Evolutionary conservation across 148 eudicot genomes (phyloP).

Genomic region (Fagopyrum esculentum): DNA sequence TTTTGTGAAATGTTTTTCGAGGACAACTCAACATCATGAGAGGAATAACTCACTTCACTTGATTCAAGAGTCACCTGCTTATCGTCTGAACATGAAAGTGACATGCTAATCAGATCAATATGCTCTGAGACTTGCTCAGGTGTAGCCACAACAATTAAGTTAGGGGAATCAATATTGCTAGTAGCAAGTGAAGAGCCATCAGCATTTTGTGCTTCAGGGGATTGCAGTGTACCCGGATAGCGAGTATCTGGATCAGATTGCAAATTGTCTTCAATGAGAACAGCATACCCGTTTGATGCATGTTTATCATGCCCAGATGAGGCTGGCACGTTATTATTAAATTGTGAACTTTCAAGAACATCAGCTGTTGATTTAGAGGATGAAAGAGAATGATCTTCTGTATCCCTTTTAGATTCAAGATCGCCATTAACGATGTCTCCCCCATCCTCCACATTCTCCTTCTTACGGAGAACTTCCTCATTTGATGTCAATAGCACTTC

Average conservation of each 20-base stretch:
- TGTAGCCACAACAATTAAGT: conserved; percentile 23
- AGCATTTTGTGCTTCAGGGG: conserved; percentile 27
- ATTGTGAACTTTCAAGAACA: conserved; percentile 19
- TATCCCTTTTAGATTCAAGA: conserved; percentile 23
- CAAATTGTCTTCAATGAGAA: conserved; percentile 25
- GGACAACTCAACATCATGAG: conserved; percentile 20
- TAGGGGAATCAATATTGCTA: conserved; percentile 22
- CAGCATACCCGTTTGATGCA: conserved; percentile 13
- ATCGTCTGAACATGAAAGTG: conserved; percentile 24
- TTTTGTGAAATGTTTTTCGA: conserved; percentile 15
- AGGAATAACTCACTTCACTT: conserved; percentile 19
- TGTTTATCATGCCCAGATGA: conserved; percentile 23
- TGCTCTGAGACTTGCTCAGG: conserved; percentile 27
- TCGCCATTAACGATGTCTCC: conserved; percentile 20
- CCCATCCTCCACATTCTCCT: conserved; percentile 28
- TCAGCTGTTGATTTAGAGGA: conserved; percentile 29
- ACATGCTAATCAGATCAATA: conserved; percentile 19
- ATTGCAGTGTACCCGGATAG: conserved; percentile 28
- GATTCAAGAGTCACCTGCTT: conserved; percentile 26
- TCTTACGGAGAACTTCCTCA: conserved; percentile 29
- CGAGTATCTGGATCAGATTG: conserved; percentile 27
- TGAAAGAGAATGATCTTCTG: conserved; percentile 29
- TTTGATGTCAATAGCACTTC: conserved; percentile 43
- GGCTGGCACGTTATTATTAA: conserved; percentile 22
- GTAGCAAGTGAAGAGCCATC: conserved; percentile 26